Evolutionary conservation across 805 yeast species (phyloP).

Genomic region (Candida manassasensis): DNA sequence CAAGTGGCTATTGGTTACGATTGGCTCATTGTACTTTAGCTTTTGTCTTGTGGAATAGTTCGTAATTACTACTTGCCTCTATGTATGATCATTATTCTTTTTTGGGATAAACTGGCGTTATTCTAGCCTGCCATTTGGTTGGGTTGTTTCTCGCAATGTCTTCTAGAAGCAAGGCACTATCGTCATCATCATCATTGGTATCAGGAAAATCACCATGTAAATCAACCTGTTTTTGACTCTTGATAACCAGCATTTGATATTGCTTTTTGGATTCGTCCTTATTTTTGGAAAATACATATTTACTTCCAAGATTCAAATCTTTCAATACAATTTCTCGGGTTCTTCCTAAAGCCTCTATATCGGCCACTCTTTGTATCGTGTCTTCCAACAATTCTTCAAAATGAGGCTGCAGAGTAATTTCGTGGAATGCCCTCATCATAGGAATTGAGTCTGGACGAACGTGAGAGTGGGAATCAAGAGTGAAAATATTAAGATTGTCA

Average conservation of each 20-base stretch:
- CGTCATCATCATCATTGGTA: slow-evolving; percentile 20
- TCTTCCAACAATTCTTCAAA: slow-evolving; percentile 63
- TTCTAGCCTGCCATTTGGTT: slow-evolving; percentile 47
- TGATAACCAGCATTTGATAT: slow-evolving; percentile 11
- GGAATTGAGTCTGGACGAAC: slow-evolving; percentile 82
- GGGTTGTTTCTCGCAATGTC: slow-evolving; percentile 51
- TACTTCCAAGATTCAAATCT: slow-evolving; percentile 55
- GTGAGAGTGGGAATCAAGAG: slow-evolving; percentile 66
- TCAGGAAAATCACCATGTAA: slow-evolving; percentile 18
- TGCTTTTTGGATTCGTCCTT: slow-evolving; percentile 11
- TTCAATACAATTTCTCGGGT: slow-evolving; percentile 73
- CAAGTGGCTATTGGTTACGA: too few relatives aligned
- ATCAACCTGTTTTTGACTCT: slow-evolving; percentile 15
- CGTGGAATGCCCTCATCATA: slow-evolving; percentile 87
- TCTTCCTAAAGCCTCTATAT: slow-evolving; percentile 71
- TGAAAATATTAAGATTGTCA: slow-evolving; percentile 73
- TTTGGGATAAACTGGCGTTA: slow-evolving; percentile 10
- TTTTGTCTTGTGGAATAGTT: too few relatives aligned
- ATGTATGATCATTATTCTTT: neutral
- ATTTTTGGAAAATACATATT: slow-evolving; percentile 27
- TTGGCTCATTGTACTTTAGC: too few relatives aligned
- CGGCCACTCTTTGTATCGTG: slow-evolving; percentile 63
- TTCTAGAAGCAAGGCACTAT: slow-evolving; percentile 51
- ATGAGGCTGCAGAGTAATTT: slow-evolving; percentile 66
- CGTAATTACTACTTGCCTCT: too few relatives aligned